These are phyloP conservation scores for Orobanche coerulescens DNA, from an alignment of 257 asterid genomes.

Conservation along the genomic window DNA sequence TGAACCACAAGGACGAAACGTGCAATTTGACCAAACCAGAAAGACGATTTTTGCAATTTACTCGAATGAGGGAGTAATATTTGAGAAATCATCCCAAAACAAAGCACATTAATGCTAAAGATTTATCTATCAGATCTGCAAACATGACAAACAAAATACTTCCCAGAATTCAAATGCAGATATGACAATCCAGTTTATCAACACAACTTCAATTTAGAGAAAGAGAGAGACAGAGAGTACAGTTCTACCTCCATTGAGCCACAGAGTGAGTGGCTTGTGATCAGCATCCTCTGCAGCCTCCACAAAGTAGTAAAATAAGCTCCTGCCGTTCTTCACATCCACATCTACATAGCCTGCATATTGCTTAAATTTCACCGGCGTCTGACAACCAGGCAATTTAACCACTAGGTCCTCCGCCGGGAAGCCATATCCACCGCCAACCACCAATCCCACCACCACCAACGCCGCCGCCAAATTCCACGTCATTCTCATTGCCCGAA, in stretches of 20 bases:
- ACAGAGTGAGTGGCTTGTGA: conserved; percentile 69
- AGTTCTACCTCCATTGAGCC: conserved; percentile 92
- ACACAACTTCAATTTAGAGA: background rate
- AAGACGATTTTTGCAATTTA: no score
- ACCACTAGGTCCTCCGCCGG: conserved; percentile 73
- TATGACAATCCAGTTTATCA: background rate
- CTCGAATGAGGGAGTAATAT: no score
- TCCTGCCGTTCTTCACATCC: conserved; percentile 70
- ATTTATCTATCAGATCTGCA: no score
- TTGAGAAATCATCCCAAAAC: no score
- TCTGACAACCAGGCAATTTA: conserved; percentile 82
- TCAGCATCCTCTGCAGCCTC: conserved; percentile 72
- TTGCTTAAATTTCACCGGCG: conserved; percentile 67
- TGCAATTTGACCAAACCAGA: no score
- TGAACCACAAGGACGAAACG: no score
- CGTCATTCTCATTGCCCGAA: conserved; percentile 33
- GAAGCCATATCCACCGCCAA: conserved; percentile 43
- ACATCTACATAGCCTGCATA: conserved; percentile 91
- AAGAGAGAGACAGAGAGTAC: background rate
- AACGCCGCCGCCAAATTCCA: conserved; percentile 36
- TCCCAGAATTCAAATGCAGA: background rate
- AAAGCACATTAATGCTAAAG: no score
- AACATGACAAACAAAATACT: background rate
- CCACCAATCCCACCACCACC: conserved; percentile 34
- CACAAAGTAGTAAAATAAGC: conserved; percentile 87